Evolutionary conservation across 495 filamentous ascomycete species (phyloP).

Genomic region (Oidiodendron maius): DNA sequence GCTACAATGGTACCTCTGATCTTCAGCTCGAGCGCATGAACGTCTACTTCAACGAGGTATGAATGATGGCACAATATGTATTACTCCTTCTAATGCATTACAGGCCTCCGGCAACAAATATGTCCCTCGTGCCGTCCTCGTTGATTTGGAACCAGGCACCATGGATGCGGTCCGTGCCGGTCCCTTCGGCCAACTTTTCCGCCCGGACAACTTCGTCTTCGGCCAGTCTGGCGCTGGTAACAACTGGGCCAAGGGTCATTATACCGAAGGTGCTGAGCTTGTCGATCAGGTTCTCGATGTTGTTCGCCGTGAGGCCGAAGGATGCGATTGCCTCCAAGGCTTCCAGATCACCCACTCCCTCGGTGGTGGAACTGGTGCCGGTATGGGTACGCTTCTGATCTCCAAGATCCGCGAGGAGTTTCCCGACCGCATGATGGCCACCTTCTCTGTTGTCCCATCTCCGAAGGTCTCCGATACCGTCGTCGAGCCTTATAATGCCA

Average conservation of each 20-base stretch:
- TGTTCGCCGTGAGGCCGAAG: conserved; percentile 97
- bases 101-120: conserved; percentile 97
- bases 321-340: conserved; percentile 98
- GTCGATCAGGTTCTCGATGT: conserved; percentile 98
- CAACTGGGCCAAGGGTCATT: conserved; percentile 99
- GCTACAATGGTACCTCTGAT: conserved; percentile 95
- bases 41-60: conserved; percentile 99
- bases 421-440: conserved; percentile 99
- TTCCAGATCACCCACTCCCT: conserved; percentile 99
- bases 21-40: conserved; percentile 99
- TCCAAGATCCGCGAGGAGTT: conserved; percentile 99
- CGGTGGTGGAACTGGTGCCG: conserved; percentile 99
- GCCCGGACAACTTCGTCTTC: conserved; percentile 99
- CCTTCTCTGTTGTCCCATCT: conserved; percentile 99
- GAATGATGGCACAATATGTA: conserved; percentile 11
- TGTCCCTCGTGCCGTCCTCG: conserved; percentile 97
- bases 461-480: conserved; percentile 99
- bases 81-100: conserved; percentile 11
- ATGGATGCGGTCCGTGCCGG: conserved; percentile 99
- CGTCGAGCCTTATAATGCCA: conserved; percentile 99
- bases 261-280: conserved; percentile 99
- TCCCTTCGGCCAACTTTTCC: conserved; percentile 99
- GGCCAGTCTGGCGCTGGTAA: conserved; percentile 99
- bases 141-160: conserved; percentile 97
- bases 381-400: conserved; percentile 99